Percentiles rank a stretch among this genome's conserved stretches.
Conservation (phyloP, 2,329 filamentous ascomycete species). For the Grosmannia penicillata region DNA sequence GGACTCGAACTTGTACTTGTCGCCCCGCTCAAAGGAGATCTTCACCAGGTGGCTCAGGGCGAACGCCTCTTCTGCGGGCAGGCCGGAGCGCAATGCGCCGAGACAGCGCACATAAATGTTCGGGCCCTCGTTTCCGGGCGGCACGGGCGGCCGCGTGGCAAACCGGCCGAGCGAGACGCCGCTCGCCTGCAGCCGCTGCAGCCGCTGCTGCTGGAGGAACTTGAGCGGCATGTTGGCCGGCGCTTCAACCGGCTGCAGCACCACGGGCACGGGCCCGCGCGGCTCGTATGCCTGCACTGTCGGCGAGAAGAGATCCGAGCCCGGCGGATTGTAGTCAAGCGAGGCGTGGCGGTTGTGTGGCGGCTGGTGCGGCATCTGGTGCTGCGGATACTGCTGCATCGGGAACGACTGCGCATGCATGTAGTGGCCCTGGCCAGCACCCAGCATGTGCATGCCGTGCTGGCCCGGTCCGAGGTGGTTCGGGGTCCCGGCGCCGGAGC, state of each 20-base stretch:
- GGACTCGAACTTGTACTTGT: slow-evolving; percentile 89
- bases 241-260: slow-evolving; percentile 59
- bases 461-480: too few species aligned
- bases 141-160: slow-evolving; percentile 30
- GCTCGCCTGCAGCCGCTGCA: slow-evolving; percentile 20
- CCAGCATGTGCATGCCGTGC: slow-evolving; percentile 7
- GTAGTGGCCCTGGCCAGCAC: slow-evolving; percentile 2
- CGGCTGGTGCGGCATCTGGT: slow-evolving; percentile 13
- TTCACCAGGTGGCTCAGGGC: slow-evolving; percentile 87
- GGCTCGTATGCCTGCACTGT: slow-evolving; percentile 59
- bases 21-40: slow-evolving; percentile 85
- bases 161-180: slow-evolving; percentile 37
- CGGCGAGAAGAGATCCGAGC: slow-evolving; percentile 40
- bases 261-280: slow-evolving; percentile 39
- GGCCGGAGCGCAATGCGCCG: slow-evolving; percentile 65
- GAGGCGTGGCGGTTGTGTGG: slow-evolving; percentile 21
- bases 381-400: too few species aligned
- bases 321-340: slow-evolving; percentile 35
- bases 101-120: slow-evolving; percentile 88
- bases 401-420: too few species aligned
- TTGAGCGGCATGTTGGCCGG: slow-evolving; percentile 58
- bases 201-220: slow-evolving; percentile 44
- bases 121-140: slow-evolving; percentile 52
- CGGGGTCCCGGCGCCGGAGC: slow-evolving; percentile 21
- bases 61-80: slow-evolving; percentile 76